Evolutionary conservation across 208 protist genomes (phyloP).

Genomic region (Leishmania braziliensis): DNA sequence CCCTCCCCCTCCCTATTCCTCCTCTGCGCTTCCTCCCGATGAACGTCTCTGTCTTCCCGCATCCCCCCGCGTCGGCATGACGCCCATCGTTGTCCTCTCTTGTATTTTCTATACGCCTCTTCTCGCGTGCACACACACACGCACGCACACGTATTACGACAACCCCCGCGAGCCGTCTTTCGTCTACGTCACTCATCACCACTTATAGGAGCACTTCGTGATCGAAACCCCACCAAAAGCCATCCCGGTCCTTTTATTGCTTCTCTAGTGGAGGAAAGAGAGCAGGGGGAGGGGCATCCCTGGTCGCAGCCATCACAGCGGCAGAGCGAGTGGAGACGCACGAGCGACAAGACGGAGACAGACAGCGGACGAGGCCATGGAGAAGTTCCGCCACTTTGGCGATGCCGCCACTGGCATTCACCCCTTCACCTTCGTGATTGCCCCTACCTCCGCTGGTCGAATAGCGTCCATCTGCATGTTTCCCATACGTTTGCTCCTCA

Average conservation of each 20-base stretch:
- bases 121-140: too few species aligned
- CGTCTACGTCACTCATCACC: background rate
- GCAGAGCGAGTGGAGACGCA: background rate
- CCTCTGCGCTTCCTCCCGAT: background rate
- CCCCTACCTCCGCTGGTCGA: conserved; percentile 42
- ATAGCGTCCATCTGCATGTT: conserved; percentile 49
- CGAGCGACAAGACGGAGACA: background rate
- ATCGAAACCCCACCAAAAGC: background rate
- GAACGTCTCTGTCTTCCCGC: background rate
- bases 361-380: conserved; percentile 30
- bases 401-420: conserved; percentile 84
- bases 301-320: background rate
- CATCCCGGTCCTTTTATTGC: background rate
- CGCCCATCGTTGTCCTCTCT: background rate
- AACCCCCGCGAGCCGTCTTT: background rate
- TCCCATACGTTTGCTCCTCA: conserved; percentile 54
- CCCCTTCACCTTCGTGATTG: conserved; percentile 58
- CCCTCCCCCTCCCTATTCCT: too few species aligned
- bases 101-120: background rate
- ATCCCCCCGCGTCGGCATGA: background rate
- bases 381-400: conserved; percentile 79
- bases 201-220: background rate
- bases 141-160: background rate
- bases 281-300: background rate
- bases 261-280: background rate